Evolutionary conservation across 352 stramenopile species (phyloP).

Genomic region (Elongisporangium senticosum): DNA sequence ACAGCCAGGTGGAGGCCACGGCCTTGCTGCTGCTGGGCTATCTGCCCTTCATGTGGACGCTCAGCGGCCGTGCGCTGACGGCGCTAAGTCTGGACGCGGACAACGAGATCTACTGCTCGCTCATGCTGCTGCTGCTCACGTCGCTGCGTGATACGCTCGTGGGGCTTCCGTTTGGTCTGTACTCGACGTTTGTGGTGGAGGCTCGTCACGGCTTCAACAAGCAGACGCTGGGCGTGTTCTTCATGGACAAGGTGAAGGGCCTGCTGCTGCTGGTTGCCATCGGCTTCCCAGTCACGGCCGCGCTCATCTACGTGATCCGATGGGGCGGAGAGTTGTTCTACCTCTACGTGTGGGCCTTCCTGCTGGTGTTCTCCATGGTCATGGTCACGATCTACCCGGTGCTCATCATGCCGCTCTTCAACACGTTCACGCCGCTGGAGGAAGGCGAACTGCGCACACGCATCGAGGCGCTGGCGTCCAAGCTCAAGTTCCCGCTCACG

Average conservation of each 20-base stretch:
- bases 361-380: slow-evolving; percentile 90
- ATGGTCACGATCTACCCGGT: slow-evolving; percentile 96
- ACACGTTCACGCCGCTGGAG: slow-evolving; percentile 90
- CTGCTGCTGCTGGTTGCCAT: slow-evolving; percentile 85
- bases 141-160: slow-evolving; percentile 54
- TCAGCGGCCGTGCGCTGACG: slow-evolving; percentile 54
- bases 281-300: slow-evolving; percentile 55
- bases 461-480: slow-evolving; percentile 91
- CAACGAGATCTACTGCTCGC: slow-evolving; percentile 84
- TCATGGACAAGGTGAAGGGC: slow-evolving; percentile 94
- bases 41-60: slow-evolving; percentile 92
- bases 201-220: slow-evolving; percentile 98
- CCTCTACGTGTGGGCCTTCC: slow-evolving; percentile 94
- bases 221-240: slow-evolving; percentile 91
- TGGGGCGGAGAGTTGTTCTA: slow-evolving; percentile 74
- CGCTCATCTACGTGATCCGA: slow-evolving; percentile 65
- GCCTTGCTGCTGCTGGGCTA: slow-evolving; percentile 89
- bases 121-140: slow-evolving; percentile 64
- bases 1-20: slow-evolving; percentile 82
- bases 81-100: slow-evolving; percentile 46
- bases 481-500: slow-evolving; percentile 93
- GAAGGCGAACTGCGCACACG: slow-evolving; percentile 85
- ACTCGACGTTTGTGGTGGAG: slow-evolving; percentile 96
- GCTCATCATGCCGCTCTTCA: slow-evolving; percentile 97
- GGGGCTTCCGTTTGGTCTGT: slow-evolving; percentile 71